Evolutionary conservation across 2,329 filamentous ascomycete genomes (phyloP).

Genomic region (Aureobasidium zeae): DNA sequence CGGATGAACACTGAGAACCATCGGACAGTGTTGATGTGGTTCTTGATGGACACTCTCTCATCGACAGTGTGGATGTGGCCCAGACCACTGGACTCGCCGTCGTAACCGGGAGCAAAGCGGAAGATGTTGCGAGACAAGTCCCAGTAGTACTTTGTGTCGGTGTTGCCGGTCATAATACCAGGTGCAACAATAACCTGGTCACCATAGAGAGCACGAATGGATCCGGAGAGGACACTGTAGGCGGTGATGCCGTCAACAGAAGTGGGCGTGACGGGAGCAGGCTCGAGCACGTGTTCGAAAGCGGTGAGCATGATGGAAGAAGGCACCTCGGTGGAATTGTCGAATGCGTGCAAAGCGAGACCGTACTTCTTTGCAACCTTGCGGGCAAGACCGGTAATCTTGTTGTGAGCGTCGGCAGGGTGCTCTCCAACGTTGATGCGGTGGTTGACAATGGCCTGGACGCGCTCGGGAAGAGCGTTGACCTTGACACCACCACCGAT

Average conservation of each 20-base stretch:
- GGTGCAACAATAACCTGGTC: slow-evolving; percentile 31
- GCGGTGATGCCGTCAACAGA: slow-evolving; percentile 27
- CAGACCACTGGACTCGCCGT: slow-evolving; percentile 22
- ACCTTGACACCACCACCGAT: slow-evolving; percentile 49
- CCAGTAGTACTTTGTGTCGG: slow-evolving; percentile 30
- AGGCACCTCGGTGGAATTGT: slow-evolving; percentile 29
- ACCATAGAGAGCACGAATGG: slow-evolving; percentile 37
- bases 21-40: slow-evolving; percentile 36
- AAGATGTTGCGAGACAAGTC: slow-evolving; percentile 30
- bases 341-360: slow-evolving; percentile 41
- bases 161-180: slow-evolving; percentile 31
- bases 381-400: slow-evolving; percentile 38
- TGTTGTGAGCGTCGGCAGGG: slow-evolving; percentile 37
- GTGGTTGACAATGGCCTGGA: slow-evolving; percentile 46
- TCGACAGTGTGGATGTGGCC: slow-evolving; percentile 29
- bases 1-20: slow-evolving; percentile 37
- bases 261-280: slow-evolving; percentile 30
- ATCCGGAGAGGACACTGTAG: slow-evolving; percentile 33
- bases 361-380: slow-evolving; percentile 42
- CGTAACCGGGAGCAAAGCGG: slow-evolving; percentile 29
- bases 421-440: slow-evolving; percentile 48
- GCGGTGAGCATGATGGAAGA: slow-evolving; percentile 26
- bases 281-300: slow-evolving; percentile 22
- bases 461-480: slow-evolving; percentile 49
- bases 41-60: slow-evolving; percentile 29